These are phyloP conservation scores for Periconia sp. DNA, from an alignment of 2,329 filamentous ascomycete species.

Conservation along the genomic window DNA sequence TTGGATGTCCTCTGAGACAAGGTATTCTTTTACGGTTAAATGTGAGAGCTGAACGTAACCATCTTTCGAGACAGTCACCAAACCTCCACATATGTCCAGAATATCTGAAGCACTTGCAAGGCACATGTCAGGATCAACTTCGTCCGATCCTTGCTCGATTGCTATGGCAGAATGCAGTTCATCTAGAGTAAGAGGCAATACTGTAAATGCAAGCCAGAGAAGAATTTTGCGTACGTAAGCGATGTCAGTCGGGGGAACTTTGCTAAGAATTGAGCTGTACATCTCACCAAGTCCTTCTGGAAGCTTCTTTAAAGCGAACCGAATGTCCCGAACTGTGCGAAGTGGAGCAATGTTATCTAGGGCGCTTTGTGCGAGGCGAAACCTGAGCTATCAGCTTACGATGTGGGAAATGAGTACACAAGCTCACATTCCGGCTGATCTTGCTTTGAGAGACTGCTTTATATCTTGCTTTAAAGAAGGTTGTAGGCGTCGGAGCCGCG, in stretches of 20 bases:
- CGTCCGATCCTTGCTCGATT: neutral
- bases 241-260: neutral
- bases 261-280: neutral
- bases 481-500: neutral
- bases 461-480: conserved; percentile 3
- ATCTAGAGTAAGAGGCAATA: conserved; percentile 1
- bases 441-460: neutral
- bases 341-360: conserved; percentile 2
- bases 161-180: conserved; percentile 1
- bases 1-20: conserved; percentile 4
- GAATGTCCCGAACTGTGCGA: neutral
- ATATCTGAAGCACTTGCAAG: conserved; percentile 1
- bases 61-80: neutral
- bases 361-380: conserved; percentile 3
- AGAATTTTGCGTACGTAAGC: neutral
- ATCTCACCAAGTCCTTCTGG: neutral
- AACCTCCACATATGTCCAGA: neutral
- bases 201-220: neutral
- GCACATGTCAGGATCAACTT: conserved; percentile 1
- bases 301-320: neutral
- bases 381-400: conserved; percentile 2
- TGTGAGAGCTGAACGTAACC: conserved; percentile 5
- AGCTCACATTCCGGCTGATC: conserved; percentile 5
- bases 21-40: conserved; percentile 5
- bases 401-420: neutral